Evolutionary conservation across 257 asterid genomes (phyloP).

Genomic region (Scutellaria minor): DNA sequence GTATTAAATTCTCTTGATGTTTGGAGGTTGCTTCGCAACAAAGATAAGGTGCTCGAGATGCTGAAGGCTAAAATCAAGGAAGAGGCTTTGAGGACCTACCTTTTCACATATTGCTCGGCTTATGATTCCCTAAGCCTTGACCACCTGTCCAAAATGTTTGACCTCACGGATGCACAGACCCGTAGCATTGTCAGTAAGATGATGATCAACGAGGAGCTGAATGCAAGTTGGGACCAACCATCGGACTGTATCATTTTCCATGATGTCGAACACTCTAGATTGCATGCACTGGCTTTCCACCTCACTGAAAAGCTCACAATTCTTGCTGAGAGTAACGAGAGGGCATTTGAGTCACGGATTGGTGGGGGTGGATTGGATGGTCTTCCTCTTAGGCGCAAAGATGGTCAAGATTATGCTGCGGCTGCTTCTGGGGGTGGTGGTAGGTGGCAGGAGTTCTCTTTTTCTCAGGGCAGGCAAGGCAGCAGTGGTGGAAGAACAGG

Average conservation of each 20-base stretch:
- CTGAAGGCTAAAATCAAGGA: slow-evolving; percentile 82
- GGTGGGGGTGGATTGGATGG: slow-evolving; percentile 93
- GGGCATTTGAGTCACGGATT: slow-evolving; percentile 71
- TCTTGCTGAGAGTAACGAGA: slow-evolving; percentile 85
- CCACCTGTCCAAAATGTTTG: slow-evolving; percentile 81
- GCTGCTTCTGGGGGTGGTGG: slow-evolving; percentile 52
- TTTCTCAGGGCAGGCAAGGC: slow-evolving; percentile 64
- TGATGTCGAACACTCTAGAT: slow-evolving; percentile 73
- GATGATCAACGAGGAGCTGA: slow-evolving; percentile 94
- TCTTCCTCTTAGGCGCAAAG: slow-evolving; percentile 79
- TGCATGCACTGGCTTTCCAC: slow-evolving; percentile 83
- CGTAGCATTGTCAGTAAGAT: slow-evolving; percentile 77
- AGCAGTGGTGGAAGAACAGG: slow-evolving; percentile 56
- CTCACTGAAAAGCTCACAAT: slow-evolving; percentile 75
- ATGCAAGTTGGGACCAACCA: slow-evolving; percentile 97
- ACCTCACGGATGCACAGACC: slow-evolving; percentile 67
- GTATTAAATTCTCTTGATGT: slow-evolving; percentile 76
- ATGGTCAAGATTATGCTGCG: slow-evolving; percentile 81
- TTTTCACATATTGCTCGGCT: slow-evolving; percentile 75
- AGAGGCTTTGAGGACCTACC: slow-evolving; percentile 89
- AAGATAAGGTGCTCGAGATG: slow-evolving; percentile 77
- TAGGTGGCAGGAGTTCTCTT: slow-evolving; percentile 88
- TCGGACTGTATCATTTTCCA: slow-evolving; percentile 82
- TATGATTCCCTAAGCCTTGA: slow-evolving; percentile 80
- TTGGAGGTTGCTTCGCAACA: slow-evolving; percentile 80